A percentile compares a stretch with the other conserved stretches of the same genome.
Evolutionary conservation across 257 asterid genomes (phyloP).

Genomic region (Nicotiana tomentosiformis): DNA sequence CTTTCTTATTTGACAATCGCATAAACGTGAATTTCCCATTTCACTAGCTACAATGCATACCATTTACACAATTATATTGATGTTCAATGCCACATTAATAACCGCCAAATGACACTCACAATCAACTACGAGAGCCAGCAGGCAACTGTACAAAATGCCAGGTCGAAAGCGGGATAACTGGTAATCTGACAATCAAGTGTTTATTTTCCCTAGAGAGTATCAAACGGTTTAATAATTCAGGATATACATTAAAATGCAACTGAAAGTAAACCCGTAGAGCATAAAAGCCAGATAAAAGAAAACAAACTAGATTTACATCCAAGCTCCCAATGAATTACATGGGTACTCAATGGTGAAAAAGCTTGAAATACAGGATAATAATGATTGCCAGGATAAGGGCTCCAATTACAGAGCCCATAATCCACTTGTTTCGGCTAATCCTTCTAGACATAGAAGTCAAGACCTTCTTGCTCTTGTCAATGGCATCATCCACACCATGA

Average conservation of each 20-base stretch:
- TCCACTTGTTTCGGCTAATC: slow-evolving; percentile 84
- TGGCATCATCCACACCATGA: slow-evolving; percentile 86
- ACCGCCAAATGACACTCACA: background rate
- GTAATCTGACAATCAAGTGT: background rate
- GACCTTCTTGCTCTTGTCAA: slow-evolving; percentile 82
- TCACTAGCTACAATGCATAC: background rate
- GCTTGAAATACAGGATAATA: slow-evolving; percentile 64
- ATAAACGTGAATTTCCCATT: background rate
- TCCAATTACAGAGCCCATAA: slow-evolving; percentile 62
- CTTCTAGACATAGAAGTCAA: slow-evolving; percentile 81
- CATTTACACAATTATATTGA: background rate
- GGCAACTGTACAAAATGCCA: background rate
- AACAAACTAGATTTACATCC: slow-evolving; percentile 4
- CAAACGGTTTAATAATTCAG: background rate
- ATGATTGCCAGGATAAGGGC: slow-evolving; percentile 72
- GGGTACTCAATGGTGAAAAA: slow-evolving; percentile 27
- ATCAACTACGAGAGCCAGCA: background rate
- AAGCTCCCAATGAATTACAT: background rate
- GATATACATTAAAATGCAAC: slow-evolving; percentile 8
- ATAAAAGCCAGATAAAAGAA: background rate
- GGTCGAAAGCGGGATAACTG: background rate
- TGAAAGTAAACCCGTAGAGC: background rate
- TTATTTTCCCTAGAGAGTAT: background rate
- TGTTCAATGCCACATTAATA: background rate
- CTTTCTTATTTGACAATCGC: background rate